Conservation (phyloP, 495 filamentous ascomycete genomes). For the Schizothecium vesticola region DNA sequence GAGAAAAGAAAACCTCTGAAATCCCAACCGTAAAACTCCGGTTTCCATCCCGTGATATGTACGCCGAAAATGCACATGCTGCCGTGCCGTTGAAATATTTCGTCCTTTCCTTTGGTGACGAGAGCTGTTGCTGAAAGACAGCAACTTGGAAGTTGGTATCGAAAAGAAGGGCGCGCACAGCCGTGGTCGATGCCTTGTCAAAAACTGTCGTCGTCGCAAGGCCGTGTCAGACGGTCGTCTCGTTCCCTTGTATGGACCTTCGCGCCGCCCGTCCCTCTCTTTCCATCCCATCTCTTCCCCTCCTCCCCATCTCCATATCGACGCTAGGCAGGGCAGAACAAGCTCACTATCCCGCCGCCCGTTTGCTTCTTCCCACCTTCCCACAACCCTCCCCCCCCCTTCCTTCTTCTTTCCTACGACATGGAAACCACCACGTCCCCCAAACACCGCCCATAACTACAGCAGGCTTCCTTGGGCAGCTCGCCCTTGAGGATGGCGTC, state of each 20-base stretch:
- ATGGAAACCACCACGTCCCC: conserved; percentile 42
- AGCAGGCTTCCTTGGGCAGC: conserved; percentile 42
- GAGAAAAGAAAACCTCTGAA: background rate
- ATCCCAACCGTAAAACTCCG: background rate
- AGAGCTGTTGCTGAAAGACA: background rate
- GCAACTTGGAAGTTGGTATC: background rate
- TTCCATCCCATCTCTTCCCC: background rate
- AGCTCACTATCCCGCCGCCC: background rate
- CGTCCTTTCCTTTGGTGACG: background rate
- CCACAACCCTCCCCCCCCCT: background rate
- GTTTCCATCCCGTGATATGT: background rate
- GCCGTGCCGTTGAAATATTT: background rate
- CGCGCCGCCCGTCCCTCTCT: background rate
- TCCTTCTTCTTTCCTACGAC: conserved; percentile 5
- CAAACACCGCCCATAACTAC: conserved; percentile 44
- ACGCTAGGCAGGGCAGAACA: background rate
- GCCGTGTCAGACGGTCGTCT: background rate
- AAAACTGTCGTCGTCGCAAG: background rate
- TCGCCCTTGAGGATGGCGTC: conserved; percentile 43
- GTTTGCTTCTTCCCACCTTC: background rate
- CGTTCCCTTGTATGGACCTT: background rate
- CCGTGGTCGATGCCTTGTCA: background rate
- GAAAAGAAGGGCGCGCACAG: background rate
- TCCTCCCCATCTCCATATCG: background rate
- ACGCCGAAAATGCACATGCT: background rate